A percentile compares a stretch with the other conserved stretches of the same genome.
phyloP scores from a whole-genome alignment of 2,329 filamentous ascomycete genomes.

The Neophaeococcomyces aloes region DNA sequence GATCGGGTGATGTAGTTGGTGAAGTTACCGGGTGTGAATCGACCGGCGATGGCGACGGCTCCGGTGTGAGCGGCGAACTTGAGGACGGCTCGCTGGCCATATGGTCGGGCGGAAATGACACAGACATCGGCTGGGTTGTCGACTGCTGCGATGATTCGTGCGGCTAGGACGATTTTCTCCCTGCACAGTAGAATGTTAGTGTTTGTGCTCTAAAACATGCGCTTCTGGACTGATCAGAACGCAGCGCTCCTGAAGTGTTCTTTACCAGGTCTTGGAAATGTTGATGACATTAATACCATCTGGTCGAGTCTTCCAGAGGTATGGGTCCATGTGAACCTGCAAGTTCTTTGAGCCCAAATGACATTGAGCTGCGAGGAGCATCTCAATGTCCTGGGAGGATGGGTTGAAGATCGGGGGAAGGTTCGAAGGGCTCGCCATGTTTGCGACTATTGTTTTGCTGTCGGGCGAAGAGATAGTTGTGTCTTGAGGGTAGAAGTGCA shows the following conservation, averaged over 20 bases:
- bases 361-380: slow-evolving; percentile 91
- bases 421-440: slow-evolving; percentile 66
- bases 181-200: slow-evolving; percentile 37
- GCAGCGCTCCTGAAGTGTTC: background rate
- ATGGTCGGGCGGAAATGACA: slow-evolving; percentile 98
- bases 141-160: slow-evolving; percentile 95
- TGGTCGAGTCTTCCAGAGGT: slow-evolving; percentile 98
- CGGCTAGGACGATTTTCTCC: slow-evolving; percentile 99
- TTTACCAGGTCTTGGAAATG: slow-evolving; percentile 99
- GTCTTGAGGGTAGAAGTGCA: slow-evolving; percentile 24
- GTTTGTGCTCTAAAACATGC: slow-evolving; percentile 3
- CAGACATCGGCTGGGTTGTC: slow-evolving; percentile 99
- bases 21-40: slow-evolving; percentile 99
- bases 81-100: slow-evolving; percentile 97
- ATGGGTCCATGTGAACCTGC: slow-evolving; percentile 98
- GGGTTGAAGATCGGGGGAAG: slow-evolving; percentile 93
- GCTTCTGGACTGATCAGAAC: slow-evolving; percentile 3
- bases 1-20: slow-evolving; percentile 99
- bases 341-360: slow-evolving; percentile 99
- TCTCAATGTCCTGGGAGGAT: slow-evolving; percentile 97
- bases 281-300: slow-evolving; percentile 99
- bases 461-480: slow-evolving; percentile 34
- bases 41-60: slow-evolving; percentile 94
- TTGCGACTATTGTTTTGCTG: slow-evolving; percentile 41
- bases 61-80: slow-evolving; percentile 99